phyloP scores from a whole-genome alignment of 106 monocot species.

The Alisma plantagoaquatica region DNA sequence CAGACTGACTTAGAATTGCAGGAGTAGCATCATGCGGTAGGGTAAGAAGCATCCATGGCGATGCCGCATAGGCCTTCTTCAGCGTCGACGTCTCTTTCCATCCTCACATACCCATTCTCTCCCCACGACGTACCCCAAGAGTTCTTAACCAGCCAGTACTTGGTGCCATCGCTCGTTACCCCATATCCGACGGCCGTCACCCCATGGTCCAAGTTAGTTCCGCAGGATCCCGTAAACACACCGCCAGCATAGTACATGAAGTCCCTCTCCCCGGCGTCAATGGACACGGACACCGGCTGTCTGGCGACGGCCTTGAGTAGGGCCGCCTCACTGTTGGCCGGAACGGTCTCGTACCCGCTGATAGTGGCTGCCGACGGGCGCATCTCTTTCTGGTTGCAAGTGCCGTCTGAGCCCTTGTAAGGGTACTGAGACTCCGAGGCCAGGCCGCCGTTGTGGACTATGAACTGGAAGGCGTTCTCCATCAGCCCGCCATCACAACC shows the following conservation, averaged over 20 bases:
- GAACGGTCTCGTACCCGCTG: conserved; percentile 14
- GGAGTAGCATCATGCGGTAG: conserved; percentile 6
- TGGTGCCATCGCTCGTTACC: too few species aligned
- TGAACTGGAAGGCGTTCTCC: not conserved
- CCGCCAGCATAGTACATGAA: conserved; percentile 23
- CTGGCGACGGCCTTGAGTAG: too few species aligned
- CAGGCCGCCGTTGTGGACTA: not conserved
- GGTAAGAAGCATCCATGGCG: conserved; percentile 1
- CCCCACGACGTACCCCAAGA: too few species aligned
- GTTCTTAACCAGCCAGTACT: too few species aligned
- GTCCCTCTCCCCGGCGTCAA: conserved; percentile 34
- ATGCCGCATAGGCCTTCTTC: conserved; percentile 4
- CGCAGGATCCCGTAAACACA: too few species aligned
- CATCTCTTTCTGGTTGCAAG: not conserved
- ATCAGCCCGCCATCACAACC: not conserved
- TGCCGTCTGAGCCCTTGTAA: not conserved
- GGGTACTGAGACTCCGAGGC: not conserved
- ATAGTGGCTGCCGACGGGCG: not conserved
- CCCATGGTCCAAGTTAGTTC: not conserved
- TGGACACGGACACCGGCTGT: conserved; percentile 42
- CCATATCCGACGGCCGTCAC: not conserved
- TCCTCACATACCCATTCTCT: too few species aligned
- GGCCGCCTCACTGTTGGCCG: conserved; percentile 17
- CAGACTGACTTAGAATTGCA: too few species aligned
- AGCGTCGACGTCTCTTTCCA: conserved; percentile 1